These are phyloP conservation scores for Mycena citricolor DNA, from an alignment of 1,284 basidiomycete genomes.

Conservation along the genomic window DNA sequence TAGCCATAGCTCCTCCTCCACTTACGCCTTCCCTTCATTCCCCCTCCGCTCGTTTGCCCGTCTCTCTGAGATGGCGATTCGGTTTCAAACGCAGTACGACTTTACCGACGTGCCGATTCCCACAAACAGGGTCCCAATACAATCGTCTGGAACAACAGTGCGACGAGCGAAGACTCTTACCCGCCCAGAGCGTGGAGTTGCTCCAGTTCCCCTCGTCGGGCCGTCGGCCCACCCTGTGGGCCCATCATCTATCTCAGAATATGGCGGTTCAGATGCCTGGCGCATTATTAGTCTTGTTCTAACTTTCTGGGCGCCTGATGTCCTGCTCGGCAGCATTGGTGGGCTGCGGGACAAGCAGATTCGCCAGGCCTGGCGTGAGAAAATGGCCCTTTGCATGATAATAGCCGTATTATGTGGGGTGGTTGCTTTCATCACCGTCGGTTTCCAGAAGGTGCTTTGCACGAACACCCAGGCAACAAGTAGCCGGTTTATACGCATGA, in stretches of 20 bases:
- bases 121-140: conserved; percentile 55
- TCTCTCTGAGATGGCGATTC: conserved; percentile 49
- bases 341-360: conserved; percentile 79
- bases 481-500: conserved; percentile 68
- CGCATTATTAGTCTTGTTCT: conserved; percentile 74
- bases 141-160: conserved; percentile 57
- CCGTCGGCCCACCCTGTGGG: conserved; percentile 49
- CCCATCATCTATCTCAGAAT: conserved; percentile 33
- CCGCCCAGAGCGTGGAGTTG: conserved; percentile 91
- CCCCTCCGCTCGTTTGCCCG: conserved; percentile 30
- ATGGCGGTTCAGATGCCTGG: conserved; percentile 72
- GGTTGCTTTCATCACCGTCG: conserved; percentile 94
- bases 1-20: conserved; percentile 5
- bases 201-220: conserved; percentile 92
- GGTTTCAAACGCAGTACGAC: conserved; percentile 52
- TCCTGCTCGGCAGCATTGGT: conserved; percentile 71
- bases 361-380: conserved; percentile 97
- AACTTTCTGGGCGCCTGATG: conserved; percentile 90
- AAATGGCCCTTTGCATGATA: conserved; percentile 90
- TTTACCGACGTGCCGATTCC: conserved; percentile 67
- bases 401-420: conserved; percentile 75
- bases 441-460: conserved; percentile 91
- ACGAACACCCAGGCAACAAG: conserved; percentile 64
- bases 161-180: conserved; percentile 93
- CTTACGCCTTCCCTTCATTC: conserved; percentile 4